These are phyloP conservation scores for Trypanosomatidae sp. DNA, from an alignment of 208 protist genomes.

Conservation along the genomic window DNA sequence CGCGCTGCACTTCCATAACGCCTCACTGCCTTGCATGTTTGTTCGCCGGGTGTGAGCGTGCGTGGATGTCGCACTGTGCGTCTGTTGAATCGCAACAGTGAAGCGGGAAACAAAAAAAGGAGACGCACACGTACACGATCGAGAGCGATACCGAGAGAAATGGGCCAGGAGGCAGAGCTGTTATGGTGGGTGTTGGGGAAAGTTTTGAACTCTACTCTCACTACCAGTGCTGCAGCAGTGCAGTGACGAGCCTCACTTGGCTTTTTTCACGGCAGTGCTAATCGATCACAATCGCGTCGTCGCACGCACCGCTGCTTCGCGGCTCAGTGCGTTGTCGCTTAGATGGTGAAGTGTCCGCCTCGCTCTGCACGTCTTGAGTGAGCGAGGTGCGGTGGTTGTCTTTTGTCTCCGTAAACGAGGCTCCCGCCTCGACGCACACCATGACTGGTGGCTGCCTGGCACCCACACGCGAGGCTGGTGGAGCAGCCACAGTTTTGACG, in stretches of 20 bases:
- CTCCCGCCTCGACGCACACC: background rate
- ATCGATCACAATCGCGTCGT: conserved; percentile 24
- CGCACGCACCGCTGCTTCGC: conserved; percentile 4
- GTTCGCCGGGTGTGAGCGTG: background rate
- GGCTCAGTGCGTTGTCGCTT: conserved; percentile 15
- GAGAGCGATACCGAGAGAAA: background rate
- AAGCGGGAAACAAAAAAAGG: background rate
- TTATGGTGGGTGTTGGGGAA: background rate
- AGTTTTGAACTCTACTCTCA: background rate
- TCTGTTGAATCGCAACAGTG: background rate
- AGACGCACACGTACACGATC: background rate
- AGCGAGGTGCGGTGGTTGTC: background rate
- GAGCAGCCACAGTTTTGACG: background rate
- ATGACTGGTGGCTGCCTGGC: background rate
- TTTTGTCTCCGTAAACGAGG: background rate
- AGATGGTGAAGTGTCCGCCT: background rate
- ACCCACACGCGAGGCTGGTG: background rate
- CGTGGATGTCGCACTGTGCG: background rate
- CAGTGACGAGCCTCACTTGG: background rate
- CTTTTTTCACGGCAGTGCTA: background rate
- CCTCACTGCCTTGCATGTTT: background rate
- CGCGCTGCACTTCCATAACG: background rate
- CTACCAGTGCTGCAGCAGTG: background rate
- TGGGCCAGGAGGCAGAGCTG: background rate
- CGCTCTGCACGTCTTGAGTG: background rate